A percentile compares a stretch with the other conserved stretches of the same genome.
Evolutionary conservation across 371 early-diverging fungal genomes (phyloP).

Genomic region (Actinomortierella wolfii): DNA sequence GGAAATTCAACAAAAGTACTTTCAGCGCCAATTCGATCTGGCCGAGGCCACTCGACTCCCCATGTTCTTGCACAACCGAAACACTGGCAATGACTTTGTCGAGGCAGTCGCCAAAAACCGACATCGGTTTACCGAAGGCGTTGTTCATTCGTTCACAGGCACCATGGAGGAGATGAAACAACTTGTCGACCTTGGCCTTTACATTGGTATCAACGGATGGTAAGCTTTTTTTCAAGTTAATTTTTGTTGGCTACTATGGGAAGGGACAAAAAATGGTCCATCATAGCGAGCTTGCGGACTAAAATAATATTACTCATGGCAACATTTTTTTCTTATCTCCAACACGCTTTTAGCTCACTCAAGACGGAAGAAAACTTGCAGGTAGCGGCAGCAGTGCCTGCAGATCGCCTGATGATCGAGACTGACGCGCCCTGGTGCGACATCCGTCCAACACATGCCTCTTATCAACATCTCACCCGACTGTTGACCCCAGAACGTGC

Average conservation of each 20-base stretch:
- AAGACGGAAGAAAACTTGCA: conserved; percentile 87
- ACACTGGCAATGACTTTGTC: conserved; percentile 60
- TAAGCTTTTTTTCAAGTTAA: conserved; percentile 10
- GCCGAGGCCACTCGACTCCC: conserved; percentile 78
- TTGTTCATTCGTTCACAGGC: conserved; percentile 96
- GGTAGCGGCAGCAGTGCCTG: conserved; percentile 81
- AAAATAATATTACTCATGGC: background rate
- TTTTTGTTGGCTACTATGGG: background rate
- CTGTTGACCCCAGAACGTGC: conserved; percentile 38
- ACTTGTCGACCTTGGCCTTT: conserved; percentile 79
- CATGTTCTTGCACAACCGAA: conserved; percentile 89
- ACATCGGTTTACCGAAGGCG: conserved; percentile 73
- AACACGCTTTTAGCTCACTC: conserved; percentile 59
- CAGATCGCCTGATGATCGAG: conserved; percentile 89
- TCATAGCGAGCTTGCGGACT: background rate
- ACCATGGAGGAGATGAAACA: conserved; percentile 75
- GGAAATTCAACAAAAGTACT: conserved; percentile 77
- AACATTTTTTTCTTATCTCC: background rate
- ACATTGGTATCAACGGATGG: conserved; percentile 98
- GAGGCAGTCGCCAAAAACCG: conserved; percentile 68
- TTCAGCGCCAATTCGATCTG: conserved; percentile 82
- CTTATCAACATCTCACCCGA: conserved; percentile 59
- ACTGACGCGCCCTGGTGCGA: conserved; percentile 98
- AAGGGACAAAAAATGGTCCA: background rate
- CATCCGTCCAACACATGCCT: conserved; percentile 89